These are phyloP conservation scores for Cokeromyces recurvatus DNA, from an alignment of 371 early-diverging fungal genomes.

Conservation along the genomic window DNA sequence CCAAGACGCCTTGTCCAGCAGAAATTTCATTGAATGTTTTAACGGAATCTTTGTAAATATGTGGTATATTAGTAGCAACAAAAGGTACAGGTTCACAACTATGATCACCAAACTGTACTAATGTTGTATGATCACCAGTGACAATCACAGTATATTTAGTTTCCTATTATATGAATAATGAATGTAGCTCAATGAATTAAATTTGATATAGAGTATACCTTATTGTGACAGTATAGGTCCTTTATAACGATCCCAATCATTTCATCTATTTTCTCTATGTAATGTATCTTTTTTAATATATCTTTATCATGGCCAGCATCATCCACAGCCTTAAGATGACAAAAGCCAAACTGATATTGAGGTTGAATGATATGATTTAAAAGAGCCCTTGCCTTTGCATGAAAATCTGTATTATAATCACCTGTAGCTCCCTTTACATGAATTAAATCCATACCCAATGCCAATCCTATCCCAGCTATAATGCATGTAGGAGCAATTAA, in stretches of 20 bases:
- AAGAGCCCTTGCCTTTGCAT: conserved; percentile 37
- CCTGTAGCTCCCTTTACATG: conserved; percentile 49
- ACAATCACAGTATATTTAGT: conserved; percentile 38
- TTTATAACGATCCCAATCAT: conserved; percentile 39
- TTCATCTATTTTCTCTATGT: conserved; percentile 37
- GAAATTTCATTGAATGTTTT: conserved; percentile 26
- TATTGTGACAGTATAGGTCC: too few relatives aligned
- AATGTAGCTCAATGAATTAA: too few relatives aligned
- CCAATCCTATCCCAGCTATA: conserved; percentile 50
- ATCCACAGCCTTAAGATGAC: conserved; percentile 55
- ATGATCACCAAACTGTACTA: conserved; percentile 44
- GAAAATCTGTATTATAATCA: conserved; percentile 42
- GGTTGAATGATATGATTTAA: conserved; percentile 10
- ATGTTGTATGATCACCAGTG: conserved; percentile 56
- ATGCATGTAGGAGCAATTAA: conserved; percentile 57
- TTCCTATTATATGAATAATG: too few relatives aligned
- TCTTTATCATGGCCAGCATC: conserved; percentile 49
- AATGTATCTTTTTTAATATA: conserved; percentile 34
- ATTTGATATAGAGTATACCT: too few relatives aligned
- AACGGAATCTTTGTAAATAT: conserved; percentile 28
- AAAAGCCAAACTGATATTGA: conserved; percentile 44
- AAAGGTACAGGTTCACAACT: conserved; percentile 52
- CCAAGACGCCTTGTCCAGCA: conserved; percentile 28
- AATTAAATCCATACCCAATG: conserved; percentile 42
- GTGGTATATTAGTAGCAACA: too few relatives aligned